Evolutionary conservation across 139 green algal genomes (phyloP).

Genomic region (Haematococcus lacustris): DNA sequence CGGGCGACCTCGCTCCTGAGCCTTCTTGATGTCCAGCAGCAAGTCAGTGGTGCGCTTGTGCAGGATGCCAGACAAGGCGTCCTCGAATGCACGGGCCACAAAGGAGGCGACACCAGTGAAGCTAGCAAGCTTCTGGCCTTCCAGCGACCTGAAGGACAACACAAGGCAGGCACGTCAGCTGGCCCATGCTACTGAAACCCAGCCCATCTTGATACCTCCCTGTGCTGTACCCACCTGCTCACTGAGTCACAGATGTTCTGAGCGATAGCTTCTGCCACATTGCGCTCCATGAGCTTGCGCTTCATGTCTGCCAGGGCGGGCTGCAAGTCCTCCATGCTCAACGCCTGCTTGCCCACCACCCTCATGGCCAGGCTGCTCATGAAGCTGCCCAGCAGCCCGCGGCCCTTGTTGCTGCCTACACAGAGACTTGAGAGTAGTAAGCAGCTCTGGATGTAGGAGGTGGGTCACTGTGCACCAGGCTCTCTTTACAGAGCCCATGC

Average conservation of each 20-base stretch:
- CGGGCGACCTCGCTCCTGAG: slow-evolving; percentile 60
- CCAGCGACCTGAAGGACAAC: slow-evolving; percentile 37
- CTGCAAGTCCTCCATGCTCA: slow-evolving; percentile 75
- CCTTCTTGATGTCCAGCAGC: slow-evolving; percentile 50
- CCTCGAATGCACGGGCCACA: slow-evolving; percentile 74
- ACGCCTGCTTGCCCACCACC: slow-evolving; percentile 61
- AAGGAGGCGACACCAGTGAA: slow-evolving; percentile 81
- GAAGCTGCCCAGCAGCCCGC: slow-evolving; percentile 69
- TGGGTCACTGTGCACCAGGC: too few relatives aligned
- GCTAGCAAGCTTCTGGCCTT: slow-evolving; percentile 75
- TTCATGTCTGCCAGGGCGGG: slow-evolving; percentile 84
- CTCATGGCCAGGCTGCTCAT: slow-evolving; percentile 58
- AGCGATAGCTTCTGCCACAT: slow-evolving; percentile 95
- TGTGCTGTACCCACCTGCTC: neutral
- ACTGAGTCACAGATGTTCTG: slow-evolving; percentile 20
- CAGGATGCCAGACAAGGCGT: slow-evolving; percentile 75
- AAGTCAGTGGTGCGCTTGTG: slow-evolving; percentile 61
- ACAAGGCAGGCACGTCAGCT: too few relatives aligned
- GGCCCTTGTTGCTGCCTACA: slow-evolving; percentile 4
- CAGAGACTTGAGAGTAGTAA: too few relatives aligned
- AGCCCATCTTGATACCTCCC: too few relatives aligned
- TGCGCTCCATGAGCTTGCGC: slow-evolving; percentile 90
- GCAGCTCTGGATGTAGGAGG: too few relatives aligned
- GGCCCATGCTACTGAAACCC: too few relatives aligned
- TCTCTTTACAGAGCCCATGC: too few relatives aligned